Conservation (phyloP, 768 basidiomycete species). For the Mycena albidolilacea region DNA sequence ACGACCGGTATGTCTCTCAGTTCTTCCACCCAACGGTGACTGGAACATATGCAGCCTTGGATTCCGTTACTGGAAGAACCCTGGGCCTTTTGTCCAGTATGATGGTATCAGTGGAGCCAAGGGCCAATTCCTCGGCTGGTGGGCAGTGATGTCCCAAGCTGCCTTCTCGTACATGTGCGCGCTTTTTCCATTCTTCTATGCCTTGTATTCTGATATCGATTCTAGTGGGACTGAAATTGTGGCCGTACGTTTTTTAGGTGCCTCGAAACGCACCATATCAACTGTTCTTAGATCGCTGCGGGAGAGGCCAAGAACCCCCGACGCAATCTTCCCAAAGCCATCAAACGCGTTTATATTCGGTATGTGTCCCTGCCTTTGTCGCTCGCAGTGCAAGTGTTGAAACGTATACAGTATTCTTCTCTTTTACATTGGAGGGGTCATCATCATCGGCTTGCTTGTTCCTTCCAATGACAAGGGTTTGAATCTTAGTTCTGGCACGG, state of each 20-base stretch:
- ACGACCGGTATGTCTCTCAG: constrained; percentile 66
- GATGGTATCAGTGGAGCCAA: constrained; percentile 72
- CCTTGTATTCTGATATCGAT: background rate
- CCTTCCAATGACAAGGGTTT: constrained; percentile 77
- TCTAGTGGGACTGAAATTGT: constrained; percentile 94
- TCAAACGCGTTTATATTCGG: constrained; percentile 82
- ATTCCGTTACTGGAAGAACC: constrained; percentile 88
- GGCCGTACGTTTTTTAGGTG: constrained; percentile 63
- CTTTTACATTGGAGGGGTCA: constrained; percentile 64
- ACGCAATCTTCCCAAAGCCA: constrained; percentile 72
- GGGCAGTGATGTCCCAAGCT: constrained; percentile 85
- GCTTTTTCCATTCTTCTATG: background rate
- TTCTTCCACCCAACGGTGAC: background rate
- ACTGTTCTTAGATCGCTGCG: constrained; percentile 78
- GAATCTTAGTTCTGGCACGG: constrained; percentile 66
- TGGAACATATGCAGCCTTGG: constrained; percentile 50
- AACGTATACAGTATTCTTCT: constrained; percentile 54
- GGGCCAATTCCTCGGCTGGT: constrained; percentile 79
- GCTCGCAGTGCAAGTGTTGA: background rate
- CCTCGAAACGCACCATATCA: constrained; percentile 18
- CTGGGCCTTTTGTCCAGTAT: constrained; percentile 87
- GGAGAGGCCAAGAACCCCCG: constrained; percentile 94
- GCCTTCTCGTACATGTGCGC: constrained; percentile 79
- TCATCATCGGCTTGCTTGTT: constrained; percentile 87
- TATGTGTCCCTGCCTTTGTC: background rate